These are phyloP conservation scores for Aspergillus sp. DNA, from an alignment of 2,329 filamentous ascomycete species.

Conservation along the genomic window DNA sequence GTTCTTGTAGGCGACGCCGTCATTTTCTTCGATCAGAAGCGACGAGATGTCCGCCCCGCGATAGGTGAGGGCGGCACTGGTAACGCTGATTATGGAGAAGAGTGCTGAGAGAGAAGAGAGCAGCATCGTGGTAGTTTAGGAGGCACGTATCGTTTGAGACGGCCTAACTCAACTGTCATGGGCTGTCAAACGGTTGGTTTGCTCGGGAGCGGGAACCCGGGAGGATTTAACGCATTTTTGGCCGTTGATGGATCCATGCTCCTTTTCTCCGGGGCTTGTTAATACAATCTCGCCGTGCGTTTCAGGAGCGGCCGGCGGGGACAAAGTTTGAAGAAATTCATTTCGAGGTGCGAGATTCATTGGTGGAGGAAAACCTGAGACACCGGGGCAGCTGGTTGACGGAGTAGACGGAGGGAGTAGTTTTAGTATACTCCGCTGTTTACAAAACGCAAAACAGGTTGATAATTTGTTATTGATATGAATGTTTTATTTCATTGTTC, in stretches of 20 bases:
- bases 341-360: conserved; percentile 7
- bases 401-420: too few species aligned
- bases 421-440: background rate
- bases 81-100: conserved; percentile 11
- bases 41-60: conserved; percentile 73
- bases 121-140: background rate
- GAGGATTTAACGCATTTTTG: too few species aligned
- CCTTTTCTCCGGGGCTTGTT: too few species aligned
- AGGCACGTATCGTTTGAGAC: too few species aligned
- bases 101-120: conserved; percentile 8
- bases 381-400: background rate
- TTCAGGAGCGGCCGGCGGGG: background rate
- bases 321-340: background rate
- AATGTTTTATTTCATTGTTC: conserved; percentile 5
- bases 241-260: too few species aligned
- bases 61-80: conserved; percentile 55
- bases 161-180: too few species aligned
- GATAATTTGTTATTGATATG: background rate
- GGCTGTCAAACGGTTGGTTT: too few species aligned
- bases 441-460: background rate
- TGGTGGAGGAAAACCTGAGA: conserved; percentile 19
- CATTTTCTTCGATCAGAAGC: conserved; percentile 60
- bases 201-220: too few species aligned
- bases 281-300: background rate
- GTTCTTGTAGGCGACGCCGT: conserved; percentile 62